Conservation (phyloP, 345 rosid genomes). For the Zanthoxylum bungeanum region DNA sequence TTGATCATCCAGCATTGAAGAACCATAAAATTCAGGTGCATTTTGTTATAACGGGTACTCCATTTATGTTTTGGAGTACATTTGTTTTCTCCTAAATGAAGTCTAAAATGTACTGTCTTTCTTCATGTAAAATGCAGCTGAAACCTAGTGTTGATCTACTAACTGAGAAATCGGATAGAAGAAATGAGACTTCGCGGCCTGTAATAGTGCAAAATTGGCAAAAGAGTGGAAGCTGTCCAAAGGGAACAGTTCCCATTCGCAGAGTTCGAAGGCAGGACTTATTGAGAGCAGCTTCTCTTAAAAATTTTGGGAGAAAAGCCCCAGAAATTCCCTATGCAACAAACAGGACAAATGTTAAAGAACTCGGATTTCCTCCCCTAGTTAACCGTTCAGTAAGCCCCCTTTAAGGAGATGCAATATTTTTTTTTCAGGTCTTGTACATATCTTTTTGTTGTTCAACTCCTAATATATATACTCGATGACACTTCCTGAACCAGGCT, state of each 20-base stretch:
- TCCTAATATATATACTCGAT: not conserved
- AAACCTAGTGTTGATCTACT: slow-evolving; percentile 26
- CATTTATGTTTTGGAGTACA: not conserved
- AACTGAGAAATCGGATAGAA: not conserved
- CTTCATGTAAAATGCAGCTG: slow-evolving; percentile 32
- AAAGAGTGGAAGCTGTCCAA: slow-evolving; percentile 41
- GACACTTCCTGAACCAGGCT: slow-evolving; percentile 21
- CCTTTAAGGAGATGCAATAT: not conserved
- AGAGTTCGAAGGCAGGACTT: slow-evolving; percentile 36
- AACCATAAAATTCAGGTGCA: slow-evolving; percentile 44
- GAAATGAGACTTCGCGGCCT: slow-evolving; percentile 14
- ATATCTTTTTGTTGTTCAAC: not conserved
- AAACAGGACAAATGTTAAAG: not conserved
- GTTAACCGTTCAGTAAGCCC: slow-evolving; percentile 36
- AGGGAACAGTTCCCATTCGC: slow-evolving; percentile 48
- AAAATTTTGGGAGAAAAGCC: slow-evolving; percentile 29
- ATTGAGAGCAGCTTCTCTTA: slow-evolving; percentile 31
- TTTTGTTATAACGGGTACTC: not conserved
- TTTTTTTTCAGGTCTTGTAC: not conserved
- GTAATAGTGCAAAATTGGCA: slow-evolving; percentile 38
- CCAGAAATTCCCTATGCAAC: not conserved
- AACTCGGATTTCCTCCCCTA: not conserved
- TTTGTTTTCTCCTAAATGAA: not conserved
- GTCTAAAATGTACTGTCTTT: not conserved
- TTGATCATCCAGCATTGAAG: slow-evolving; percentile 44